These are phyloP conservation scores for Magnaporthiopsis incrustans DNA, from an alignment of 2,329 filamentous ascomycete species.

Conservation along the genomic window DNA sequence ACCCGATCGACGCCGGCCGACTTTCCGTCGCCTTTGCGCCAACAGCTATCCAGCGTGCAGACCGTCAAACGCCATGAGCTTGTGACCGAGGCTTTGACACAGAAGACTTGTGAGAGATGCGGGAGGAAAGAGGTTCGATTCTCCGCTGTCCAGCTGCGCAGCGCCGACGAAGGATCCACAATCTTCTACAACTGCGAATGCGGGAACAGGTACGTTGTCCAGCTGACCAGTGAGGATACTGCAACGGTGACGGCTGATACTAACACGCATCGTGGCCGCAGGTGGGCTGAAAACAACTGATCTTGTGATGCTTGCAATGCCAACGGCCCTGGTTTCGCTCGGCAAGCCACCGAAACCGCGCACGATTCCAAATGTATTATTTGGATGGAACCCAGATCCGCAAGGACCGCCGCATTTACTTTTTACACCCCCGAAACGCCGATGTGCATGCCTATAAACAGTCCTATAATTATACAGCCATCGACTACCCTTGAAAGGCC, in stretches of 20 bases:
- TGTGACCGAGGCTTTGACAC: constrained; percentile 60
- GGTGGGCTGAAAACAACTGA: constrained; percentile 55
- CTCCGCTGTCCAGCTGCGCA: constrained; percentile 75
- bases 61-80: constrained; percentile 70
- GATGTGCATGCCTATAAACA: no score
- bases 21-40: constrained; percentile 82
- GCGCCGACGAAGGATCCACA: constrained; percentile 91
- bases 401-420: background rate
- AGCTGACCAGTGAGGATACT: constrained; percentile 16
- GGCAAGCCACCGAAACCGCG: background rate
- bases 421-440: background rate
- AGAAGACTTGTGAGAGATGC: constrained; percentile 71
- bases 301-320: background rate
- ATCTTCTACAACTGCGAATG: constrained; percentile 87
- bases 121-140: constrained; percentile 76
- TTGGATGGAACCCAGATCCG: background rate
- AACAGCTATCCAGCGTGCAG: constrained; percentile 83
- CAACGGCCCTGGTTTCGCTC: background rate
- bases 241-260: background rate
- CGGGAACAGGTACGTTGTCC: constrained; percentile 61
- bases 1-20: constrained; percentile 83
- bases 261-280: constrained; percentile 15
- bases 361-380: background rate
- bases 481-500: background rate
- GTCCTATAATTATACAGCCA: background rate